These are phyloP conservation scores for Backusella circina DNA, from an alignment of 192 early-diverging fungal species.

Conservation along the genomic window DNA sequence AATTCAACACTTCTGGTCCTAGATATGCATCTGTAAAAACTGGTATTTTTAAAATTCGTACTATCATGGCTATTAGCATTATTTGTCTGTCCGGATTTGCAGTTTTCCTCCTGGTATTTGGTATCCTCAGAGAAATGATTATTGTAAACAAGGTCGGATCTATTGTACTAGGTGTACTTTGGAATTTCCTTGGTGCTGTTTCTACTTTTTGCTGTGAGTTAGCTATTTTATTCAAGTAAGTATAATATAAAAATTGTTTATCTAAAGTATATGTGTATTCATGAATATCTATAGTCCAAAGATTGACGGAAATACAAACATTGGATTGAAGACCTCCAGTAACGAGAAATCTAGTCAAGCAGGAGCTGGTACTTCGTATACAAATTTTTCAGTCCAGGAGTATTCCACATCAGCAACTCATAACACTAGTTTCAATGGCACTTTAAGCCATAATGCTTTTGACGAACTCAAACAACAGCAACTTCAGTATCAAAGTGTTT, in stretches of 20 bases:
- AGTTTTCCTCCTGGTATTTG: conserved; percentile 27
- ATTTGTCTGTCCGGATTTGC: conserved; percentile 25
- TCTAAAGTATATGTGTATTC: background rate
- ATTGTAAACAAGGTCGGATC: conserved; percentile 20
- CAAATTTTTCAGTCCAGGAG: background rate
- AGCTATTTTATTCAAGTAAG: conserved; percentile 27
- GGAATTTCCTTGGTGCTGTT: conserved; percentile 25
- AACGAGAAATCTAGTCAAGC: background rate
- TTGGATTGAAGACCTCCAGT: conserved; percentile 17
- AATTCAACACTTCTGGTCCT: conserved; percentile 11
- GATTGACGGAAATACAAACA: background rate
- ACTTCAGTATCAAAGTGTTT: conserved; percentile 3
- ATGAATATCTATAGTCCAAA: conserved; percentile 6
- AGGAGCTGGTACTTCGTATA: background rate
- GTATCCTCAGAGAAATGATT: conserved; percentile 23
- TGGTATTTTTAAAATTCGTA: conserved; percentile 26
- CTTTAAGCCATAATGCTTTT: conserved; percentile 19
- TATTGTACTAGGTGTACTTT: conserved; percentile 20
- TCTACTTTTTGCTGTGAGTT: conserved; percentile 19
- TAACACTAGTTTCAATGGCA: background rate
- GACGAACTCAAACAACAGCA: conserved; percentile 15
- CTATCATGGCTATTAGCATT: conserved; percentile 19
- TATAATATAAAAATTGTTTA: background rate
- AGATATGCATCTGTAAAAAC: conserved; percentile 16
- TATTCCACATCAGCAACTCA: background rate